Evolutionary conservation across 305 asterid genomes (phyloP), one percentile per base, ranked within the genome.

Genomic region (Salvia sclarea): DNA sequence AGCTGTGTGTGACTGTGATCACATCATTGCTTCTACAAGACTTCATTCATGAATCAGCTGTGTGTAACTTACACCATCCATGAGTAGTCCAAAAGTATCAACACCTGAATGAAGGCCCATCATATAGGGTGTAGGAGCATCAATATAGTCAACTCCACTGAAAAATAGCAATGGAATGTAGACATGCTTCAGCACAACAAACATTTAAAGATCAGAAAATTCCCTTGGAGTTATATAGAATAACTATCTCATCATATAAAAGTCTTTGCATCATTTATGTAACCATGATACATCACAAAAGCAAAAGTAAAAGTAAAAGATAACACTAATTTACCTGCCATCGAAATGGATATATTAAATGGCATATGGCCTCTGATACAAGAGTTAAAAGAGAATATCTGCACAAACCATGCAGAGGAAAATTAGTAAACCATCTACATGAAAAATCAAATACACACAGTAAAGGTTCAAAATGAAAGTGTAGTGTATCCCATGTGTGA

Each of bases 91-190:
- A 81, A 55, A 82, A 58, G 98, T 94, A 76, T 94, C 98, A 76
- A 94, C 99, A 31, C 87, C 96, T 22, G 99, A 94, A 85, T 94
- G 99, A 84, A 94, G 99, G 53, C 98, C 99, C 99, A 94, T 94
- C 99, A 94, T 94, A 74, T 94, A 94, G 20, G 99, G 99, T n/a
- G 99, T 94, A 65, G 99, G 99, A 77, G 99, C 99, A 86, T 91
- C 98, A 81, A 94, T 94, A 78, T 94, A 94, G 86, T 94, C 99
- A 71, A 91, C 98, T 87, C 99, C 99, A 84, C 97, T 94, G 93
- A 91, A 94, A 88, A 94, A 91, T 81, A 94, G 97, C 53, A 94
- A 84, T 24, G 98, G 98, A 82, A 94, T 94, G 95, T 94, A 94
- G 85, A 94, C 99, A 85, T 94, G 99, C 99, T 94, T 85, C 98